Conservation (phyloP, 139 green algal genomes). For the Spirogloea muscicola region DNA sequence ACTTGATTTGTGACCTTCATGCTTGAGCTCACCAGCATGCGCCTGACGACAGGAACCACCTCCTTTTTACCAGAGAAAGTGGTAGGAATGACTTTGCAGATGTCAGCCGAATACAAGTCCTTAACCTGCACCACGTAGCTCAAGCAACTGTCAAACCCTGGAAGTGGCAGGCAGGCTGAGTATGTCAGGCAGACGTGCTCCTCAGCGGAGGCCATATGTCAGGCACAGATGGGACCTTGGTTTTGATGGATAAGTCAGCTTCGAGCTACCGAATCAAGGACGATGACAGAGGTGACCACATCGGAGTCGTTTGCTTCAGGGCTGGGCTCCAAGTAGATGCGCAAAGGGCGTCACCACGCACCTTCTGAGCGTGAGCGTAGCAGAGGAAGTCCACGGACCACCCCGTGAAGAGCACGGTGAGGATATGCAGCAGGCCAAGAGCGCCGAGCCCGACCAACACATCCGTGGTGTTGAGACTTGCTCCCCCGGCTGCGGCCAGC, state of each 20-base stretch:
- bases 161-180: no score
- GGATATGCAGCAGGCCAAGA: slow-evolving; percentile 31
- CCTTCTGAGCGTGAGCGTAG: slow-evolving; percentile 39
- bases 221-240: no score
- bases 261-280: no score
- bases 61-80: slow-evolving; percentile 42
- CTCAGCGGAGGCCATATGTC: no score
- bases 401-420: slow-evolving; percentile 35
- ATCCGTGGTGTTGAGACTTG: slow-evolving; percentile 23
- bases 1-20: not conserved
- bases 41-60: slow-evolving; percentile 10
- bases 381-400: slow-evolving; percentile 47
- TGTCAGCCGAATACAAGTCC: slow-evolving; percentile 18
- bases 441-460: slow-evolving; percentile 1
- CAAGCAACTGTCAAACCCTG: no score
- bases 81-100: slow-evolving; percentile 39
- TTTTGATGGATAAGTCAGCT: no score
- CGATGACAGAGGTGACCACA: no score
- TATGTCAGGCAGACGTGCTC: no score
- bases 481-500: not conserved
- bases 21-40: slow-evolving; percentile 4
- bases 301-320: no score
- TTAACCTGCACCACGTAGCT: slow-evolving; percentile 31
- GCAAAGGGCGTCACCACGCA: no score
- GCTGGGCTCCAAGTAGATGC: no score